phyloP scores from a whole-genome alignment of 108 stramenopile species.

The Schizochytrium sp. region DNA sequence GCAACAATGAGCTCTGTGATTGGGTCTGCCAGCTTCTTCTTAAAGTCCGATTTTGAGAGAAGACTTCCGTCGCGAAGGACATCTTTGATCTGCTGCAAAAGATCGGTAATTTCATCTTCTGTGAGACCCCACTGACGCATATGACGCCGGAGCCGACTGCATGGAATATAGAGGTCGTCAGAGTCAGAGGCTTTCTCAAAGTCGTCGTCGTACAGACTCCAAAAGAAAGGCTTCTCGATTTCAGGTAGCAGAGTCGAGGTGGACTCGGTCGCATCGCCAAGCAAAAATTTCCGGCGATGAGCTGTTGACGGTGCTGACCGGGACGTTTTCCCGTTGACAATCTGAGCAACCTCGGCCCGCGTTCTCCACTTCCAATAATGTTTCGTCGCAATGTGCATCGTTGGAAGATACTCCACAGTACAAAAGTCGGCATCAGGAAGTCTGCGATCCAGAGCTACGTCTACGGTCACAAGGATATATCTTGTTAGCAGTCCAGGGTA shows the following conservation, averaged over 20 bases:
- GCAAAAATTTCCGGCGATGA: background rate
- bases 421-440: background rate
- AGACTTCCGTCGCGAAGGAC: background rate
- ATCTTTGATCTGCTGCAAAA: background rate
- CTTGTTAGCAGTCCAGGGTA: background rate
- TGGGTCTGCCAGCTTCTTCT: background rate
- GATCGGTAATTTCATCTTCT: background rate
- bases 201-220: background rate
- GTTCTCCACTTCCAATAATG: constrained; percentile 3
- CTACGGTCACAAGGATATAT: background rate
- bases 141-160: background rate
- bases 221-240: background rate
- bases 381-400: constrained; percentile 1
- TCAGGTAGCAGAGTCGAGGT: background rate
- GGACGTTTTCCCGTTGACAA: background rate
- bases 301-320: background rate
- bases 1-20: background rate
- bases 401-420: background rate
- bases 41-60: background rate
- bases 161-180: background rate
- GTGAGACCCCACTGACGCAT: background rate
- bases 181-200: background rate
- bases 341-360: background rate
- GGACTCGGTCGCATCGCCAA: background rate
- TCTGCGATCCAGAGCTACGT: background rate